A percentile compares a stretch with the other conserved stretches of the same genome.
These are phyloP conservation scores for Paramecium caudatum DNA, from an alignment of 73 alveolate genomes.

Conservation along the genomic window DNA sequence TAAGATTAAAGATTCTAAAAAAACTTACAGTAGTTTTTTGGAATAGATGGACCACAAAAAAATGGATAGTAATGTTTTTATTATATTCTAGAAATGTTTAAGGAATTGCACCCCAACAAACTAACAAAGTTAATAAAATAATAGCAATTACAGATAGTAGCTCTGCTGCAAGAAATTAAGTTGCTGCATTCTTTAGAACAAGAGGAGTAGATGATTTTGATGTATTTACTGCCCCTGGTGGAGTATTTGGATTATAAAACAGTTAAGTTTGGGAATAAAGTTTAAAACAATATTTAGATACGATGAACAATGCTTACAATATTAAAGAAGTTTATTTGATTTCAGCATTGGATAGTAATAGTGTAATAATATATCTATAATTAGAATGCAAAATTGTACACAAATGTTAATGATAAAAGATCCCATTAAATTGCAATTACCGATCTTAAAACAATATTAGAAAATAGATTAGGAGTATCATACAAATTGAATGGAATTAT, in stretches of 20 bases:
- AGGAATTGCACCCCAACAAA: not conserved
- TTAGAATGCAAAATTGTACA: constrained; percentile 53
- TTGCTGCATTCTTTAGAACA: constrained; percentile 45
- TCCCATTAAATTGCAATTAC: constrained; percentile 43
- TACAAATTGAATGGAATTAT: constrained; percentile 25
- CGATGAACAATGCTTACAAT: constrained; percentile 11
- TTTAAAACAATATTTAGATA: constrained; percentile 27
- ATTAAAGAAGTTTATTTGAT: constrained; percentile 46
- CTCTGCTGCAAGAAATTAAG: constrained; percentile 35
- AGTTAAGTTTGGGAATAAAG: constrained; percentile 36
- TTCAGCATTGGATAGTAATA: constrained; percentile 41
- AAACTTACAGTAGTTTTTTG: constrained; percentile 28
- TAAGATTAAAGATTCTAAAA: constrained; percentile 50
- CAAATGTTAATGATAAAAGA: constrained; percentile 49
- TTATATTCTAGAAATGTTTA: not conserved
- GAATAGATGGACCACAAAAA: not conserved
- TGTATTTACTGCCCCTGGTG: constrained; percentile 57
- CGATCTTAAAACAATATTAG: constrained; percentile 12
- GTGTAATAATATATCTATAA: not conserved
- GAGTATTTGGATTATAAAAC: constrained; percentile 2
- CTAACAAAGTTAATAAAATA: not conserved
- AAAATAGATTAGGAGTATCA: not conserved
- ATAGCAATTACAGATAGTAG: constrained; percentile 45
- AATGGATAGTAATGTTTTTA: not conserved
- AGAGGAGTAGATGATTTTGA: constrained; percentile 65